These are phyloP conservation scores for Serendipita indica DNA, from an alignment of 768 basidiomycete species.

Conservation along the genomic window DNA sequence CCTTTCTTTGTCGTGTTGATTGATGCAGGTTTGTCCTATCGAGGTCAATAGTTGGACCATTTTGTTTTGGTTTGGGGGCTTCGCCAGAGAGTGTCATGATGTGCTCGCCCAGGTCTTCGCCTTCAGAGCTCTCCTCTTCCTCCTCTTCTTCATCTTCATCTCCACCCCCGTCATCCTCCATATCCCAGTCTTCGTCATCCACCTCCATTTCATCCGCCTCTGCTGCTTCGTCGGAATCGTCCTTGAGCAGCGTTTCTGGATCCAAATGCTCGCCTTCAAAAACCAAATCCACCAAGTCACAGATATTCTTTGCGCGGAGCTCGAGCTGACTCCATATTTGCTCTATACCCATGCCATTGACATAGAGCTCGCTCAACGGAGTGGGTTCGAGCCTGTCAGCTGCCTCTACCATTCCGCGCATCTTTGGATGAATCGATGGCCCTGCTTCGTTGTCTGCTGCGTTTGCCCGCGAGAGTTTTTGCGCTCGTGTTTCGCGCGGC, in stretches of 20 bases:
- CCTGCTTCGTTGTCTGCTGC: conserved; percentile 13
- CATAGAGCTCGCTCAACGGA: conserved; percentile 58
- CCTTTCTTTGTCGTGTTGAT: conserved; percentile 13
- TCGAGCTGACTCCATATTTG: conserved; percentile 95
- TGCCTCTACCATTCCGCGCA: background rate
- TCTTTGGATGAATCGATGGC: background rate
- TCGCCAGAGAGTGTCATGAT: conserved; percentile 15
- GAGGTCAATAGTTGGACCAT: background rate
- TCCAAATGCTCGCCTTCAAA: conserved; percentile 33
- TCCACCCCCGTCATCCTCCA: conserved; percentile 22
- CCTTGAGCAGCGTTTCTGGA: conserved; percentile 16
- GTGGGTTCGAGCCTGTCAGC: conserved; percentile 29
- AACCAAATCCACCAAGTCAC: conserved; percentile 48
- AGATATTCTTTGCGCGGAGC: conserved; percentile 54
- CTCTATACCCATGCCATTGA: conserved; percentile 65
- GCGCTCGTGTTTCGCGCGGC: conserved; percentile 65
- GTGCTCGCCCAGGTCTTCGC: conserved; percentile 14
- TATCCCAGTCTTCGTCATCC: conserved; percentile 22
- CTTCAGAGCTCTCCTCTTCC: conserved; percentile 16
- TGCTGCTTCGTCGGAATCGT: conserved; percentile 15
- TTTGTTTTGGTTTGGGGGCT: background rate
- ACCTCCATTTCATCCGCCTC: conserved; percentile 19
- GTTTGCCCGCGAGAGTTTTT: conserved; percentile 30
- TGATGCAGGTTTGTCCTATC: no score
- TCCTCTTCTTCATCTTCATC: conserved; percentile 18